phyloP scores from a whole-genome alignment of 1,284 basidiomycete genomes.

The Pyrrhoderma noxium region DNA sequence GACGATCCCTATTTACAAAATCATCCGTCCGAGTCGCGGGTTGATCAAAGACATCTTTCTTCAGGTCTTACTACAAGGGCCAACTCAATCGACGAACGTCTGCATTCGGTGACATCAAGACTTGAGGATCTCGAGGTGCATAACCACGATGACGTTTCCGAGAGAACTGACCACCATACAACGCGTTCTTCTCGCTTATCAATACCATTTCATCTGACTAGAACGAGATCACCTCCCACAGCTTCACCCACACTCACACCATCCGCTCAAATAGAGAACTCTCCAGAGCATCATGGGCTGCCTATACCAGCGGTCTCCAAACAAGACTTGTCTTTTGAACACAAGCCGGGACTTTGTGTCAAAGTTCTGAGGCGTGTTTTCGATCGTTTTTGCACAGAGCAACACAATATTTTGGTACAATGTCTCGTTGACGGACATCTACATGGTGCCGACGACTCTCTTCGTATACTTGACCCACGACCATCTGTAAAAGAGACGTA shows the following conservation, averaged over 20 bases:
- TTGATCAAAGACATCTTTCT: not conserved
- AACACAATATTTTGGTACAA: constrained; percentile 17
- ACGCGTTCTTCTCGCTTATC: not conserved
- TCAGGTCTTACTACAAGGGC: not conserved
- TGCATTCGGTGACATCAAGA: constrained; percentile 11
- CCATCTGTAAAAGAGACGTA: constrained; percentile 16
- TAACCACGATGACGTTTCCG: not conserved
- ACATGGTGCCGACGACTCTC: constrained; percentile 14
- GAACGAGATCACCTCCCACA: not conserved
- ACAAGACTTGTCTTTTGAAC: not conserved
- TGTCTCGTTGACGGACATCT: constrained; percentile 15
- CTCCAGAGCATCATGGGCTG: not conserved
- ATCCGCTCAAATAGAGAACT: not conserved
- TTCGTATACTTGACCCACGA: constrained; percentile 17
- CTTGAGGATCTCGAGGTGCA: constrained; percentile 19
- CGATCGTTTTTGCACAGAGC: constrained; percentile 15
- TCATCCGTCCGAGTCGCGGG: constrained; percentile 1
- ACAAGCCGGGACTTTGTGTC: constrained; percentile 2
- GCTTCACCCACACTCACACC: not conserved
- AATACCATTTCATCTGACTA: not conserved
- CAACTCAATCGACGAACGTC: constrained; percentile 4
- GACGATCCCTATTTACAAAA: constrained; percentile 21
- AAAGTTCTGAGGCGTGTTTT: constrained; percentile 13
- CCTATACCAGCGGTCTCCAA: not conserved
- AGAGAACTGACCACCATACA: not conserved